Conservation (phyloP, 192 early-diverging fungal species). For the Helicostylum pulchrum region DNA sequence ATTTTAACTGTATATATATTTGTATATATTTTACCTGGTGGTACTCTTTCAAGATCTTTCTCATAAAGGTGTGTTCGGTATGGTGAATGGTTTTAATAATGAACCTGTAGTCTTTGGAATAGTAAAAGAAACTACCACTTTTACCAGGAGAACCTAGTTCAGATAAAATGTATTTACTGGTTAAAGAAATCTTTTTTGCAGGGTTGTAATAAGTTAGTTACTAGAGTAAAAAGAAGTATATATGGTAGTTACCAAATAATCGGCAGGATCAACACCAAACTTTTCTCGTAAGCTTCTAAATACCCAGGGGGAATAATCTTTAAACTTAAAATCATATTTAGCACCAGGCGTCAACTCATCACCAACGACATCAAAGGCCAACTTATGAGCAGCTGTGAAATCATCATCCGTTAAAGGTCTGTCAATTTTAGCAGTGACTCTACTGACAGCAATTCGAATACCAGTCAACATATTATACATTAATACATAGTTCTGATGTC, state of each 20-base stretch:
- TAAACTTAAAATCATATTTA: conserved; percentile 99
- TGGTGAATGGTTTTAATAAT: conserved; percentile 99
- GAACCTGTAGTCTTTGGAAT: conserved; percentile 95
- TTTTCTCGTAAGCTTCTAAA: conserved; percentile 88
- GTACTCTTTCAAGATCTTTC: conserved; percentile 84
- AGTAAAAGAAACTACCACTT: conserved; percentile 97
- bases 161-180: conserved; percentile 97
- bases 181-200: conserved; percentile 73
- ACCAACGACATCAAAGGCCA: conserved; percentile 94
- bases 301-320: conserved; percentile 98
- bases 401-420: conserved; percentile 73
- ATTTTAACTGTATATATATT: no score
- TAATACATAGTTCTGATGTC: conserved; percentile 92
- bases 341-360: conserved; percentile 93
- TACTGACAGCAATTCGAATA: conserved; percentile 85
- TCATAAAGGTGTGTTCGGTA: conserved; percentile 93
- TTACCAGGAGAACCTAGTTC: conserved; percentile 97
- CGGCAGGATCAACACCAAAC: conserved; percentile 88
- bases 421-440: conserved; percentile 81
- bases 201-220: neutral
- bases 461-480: conserved; percentile 99
- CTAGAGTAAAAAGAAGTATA: neutral
- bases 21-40: conserved; percentile 46
- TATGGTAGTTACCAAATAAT: conserved; percentile 76
- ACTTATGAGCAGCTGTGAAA: conserved; percentile 86